A percentile compares a stretch with the other conserved stretches of the same genome.
Conservation (phyloP, 257 asterid species). For the Paraleonurus japonicus region DNA sequence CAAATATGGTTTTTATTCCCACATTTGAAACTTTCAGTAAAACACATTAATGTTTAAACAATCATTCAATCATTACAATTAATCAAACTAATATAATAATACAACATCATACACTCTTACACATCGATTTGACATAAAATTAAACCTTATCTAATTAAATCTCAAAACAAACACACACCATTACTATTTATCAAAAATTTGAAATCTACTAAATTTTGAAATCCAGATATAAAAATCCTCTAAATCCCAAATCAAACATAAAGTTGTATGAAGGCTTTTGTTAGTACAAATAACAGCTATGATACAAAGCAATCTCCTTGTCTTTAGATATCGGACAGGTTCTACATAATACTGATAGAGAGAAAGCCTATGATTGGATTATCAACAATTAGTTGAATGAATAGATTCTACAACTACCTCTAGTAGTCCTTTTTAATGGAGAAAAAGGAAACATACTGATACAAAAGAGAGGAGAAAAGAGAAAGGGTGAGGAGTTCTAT, state of each 20-base stretch:
- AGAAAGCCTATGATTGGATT: neutral
- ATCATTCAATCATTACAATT: no score
- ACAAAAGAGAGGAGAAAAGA: neutral
- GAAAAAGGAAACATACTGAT: neutral
- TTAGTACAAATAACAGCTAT: neutral
- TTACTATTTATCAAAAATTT: no score
- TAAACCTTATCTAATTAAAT: no score
- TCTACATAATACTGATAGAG: neutral
- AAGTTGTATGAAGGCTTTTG: neutral
- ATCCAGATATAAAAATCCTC: no score
- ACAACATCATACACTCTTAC: no score
- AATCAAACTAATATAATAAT: no score
- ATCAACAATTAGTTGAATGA: neutral
- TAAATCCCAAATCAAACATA: neutral
- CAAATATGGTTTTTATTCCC: no score
- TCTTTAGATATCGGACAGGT: neutral
- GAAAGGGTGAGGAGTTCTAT: neutral
- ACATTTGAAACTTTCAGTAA: no score
- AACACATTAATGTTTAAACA: no score
- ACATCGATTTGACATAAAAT: no score
- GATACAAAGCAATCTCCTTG: neutral
- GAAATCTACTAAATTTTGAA: no score
- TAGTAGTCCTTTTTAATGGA: neutral
- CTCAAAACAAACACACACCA: no score
- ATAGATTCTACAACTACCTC: neutral